These are phyloP conservation scores for Pleurotus ostreatus DNA, from an alignment of 768 basidiomycete species.

Conservation along the genomic window DNA sequence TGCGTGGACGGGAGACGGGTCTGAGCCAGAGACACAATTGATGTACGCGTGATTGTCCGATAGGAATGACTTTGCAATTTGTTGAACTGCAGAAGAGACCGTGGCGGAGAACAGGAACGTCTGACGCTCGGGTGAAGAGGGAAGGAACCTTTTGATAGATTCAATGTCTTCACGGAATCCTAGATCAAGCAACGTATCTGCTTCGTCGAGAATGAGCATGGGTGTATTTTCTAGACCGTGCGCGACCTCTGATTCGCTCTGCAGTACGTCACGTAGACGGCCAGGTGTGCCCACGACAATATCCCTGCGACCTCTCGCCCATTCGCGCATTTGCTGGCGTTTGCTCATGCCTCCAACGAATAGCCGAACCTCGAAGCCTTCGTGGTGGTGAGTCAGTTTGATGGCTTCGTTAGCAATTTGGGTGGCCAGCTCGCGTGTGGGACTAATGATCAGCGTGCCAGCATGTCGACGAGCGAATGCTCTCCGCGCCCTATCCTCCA, in stretches of 20 bases:
- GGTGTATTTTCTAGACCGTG: slow-evolving; percentile 50
- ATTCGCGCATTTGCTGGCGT: slow-evolving; percentile 61
- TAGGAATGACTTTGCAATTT: slow-evolving; percentile 61
- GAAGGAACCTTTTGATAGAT: slow-evolving; percentile 61
- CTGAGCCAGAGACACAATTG: slow-evolving; percentile 57
- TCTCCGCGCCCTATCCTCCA: slow-evolving; percentile 26
- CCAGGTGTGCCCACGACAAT: slow-evolving; percentile 92
- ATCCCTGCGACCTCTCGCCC: slow-evolving; percentile 61
- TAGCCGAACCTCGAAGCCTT: slow-evolving; percentile 63
- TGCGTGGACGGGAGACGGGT: slow-evolving; percentile 60
- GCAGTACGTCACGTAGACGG: slow-evolving; percentile 70
- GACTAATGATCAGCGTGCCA: slow-evolving; percentile 80
- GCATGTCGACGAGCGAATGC: slow-evolving; percentile 43
- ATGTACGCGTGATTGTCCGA: slow-evolving; percentile 64
- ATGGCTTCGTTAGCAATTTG: slow-evolving; percentile 86
- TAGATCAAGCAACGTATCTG: slow-evolving; percentile 88
- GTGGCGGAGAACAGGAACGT: slow-evolving; percentile 93
- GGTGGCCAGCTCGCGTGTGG: slow-evolving; percentile 86
- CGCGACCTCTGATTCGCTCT: slow-evolving; percentile 51
- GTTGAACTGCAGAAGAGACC: slow-evolving; percentile 65
- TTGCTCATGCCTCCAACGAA: slow-evolving; percentile 78
- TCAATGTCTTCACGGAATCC: slow-evolving; percentile 88
- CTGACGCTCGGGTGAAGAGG: slow-evolving; percentile 63
- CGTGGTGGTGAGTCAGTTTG: slow-evolving; percentile 57
- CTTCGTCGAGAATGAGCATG: slow-evolving; percentile 88